A percentile compares a stretch with the other conserved stretches of the same genome.
phyloP scores from a whole-genome alignment of 805 yeast genomes.

The Candida michaelii region DNA sequence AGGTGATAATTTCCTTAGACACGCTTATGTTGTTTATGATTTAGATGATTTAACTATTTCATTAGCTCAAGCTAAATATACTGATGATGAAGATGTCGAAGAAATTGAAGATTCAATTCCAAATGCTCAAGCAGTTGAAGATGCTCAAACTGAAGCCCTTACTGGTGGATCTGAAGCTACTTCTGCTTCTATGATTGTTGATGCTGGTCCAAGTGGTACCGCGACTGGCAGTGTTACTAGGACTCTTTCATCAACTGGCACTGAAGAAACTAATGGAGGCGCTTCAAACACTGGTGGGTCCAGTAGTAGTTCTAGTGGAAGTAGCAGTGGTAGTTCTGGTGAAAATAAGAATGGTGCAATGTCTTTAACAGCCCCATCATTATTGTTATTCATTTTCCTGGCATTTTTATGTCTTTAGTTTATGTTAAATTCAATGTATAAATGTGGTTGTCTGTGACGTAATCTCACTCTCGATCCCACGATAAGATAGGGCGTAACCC shows the following conservation, averaged over 20 bases:
- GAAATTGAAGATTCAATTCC: constrained; percentile 34
- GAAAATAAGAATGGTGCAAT: background rate
- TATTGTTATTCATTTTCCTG: background rate
- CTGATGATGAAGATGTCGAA: constrained; percentile 43
- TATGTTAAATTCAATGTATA: background rate
- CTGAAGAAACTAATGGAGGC: background rate
- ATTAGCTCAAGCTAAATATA: constrained; percentile 39
- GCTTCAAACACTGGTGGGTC: background rate
- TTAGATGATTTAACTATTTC: constrained; percentile 57
- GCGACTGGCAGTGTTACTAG: too few species aligned
- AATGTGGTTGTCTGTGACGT: background rate
- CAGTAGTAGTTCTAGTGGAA: background rate
- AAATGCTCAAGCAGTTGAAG: constrained; percentile 43
- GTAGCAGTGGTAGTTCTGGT: too few species aligned
- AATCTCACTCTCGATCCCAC: background rate
- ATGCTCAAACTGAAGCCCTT: constrained; percentile 43
- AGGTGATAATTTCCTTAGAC: constrained; percentile 66
- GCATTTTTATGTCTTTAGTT: background rate
- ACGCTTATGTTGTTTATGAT: constrained; percentile 66
- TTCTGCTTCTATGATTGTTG: background rate
- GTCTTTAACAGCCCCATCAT: background rate
- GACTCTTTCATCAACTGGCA: background rate
- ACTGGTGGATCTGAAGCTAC: constrained; percentile 12
- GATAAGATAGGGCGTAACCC: too few species aligned
- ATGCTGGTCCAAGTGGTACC: background rate